phyloP scores from a whole-genome alignment of 2,329 filamentous ascomycete genomes.

The Colletotrichum cuscutae region DNA sequence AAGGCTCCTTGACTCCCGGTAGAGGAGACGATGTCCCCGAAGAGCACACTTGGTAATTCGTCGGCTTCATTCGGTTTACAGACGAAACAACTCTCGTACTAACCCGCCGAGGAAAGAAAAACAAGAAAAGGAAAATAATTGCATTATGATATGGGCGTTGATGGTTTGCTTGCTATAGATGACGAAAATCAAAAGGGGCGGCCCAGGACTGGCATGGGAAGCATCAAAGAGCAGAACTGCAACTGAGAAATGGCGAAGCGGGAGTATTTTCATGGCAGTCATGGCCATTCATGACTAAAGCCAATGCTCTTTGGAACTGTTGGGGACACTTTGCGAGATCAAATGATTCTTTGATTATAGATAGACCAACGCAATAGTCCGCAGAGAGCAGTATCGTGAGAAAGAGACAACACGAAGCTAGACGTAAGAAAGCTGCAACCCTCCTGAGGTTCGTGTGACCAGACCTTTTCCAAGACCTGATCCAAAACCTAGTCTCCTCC shows the following conservation, averaged over 20 bases:
- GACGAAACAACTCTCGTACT: conserved; percentile 14
- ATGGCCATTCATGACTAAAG: neutral
- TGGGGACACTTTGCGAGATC: neutral
- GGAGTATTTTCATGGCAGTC: conserved; percentile 13
- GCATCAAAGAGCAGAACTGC: conserved; percentile 16
- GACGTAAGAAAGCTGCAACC: conserved; percentile 14
- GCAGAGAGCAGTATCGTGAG: conserved; percentile 8
- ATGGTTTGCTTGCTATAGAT: conserved; percentile 31
- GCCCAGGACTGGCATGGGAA: conserved; percentile 15
- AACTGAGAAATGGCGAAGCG: conserved; percentile 18
- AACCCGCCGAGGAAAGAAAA: conserved; percentile 16
- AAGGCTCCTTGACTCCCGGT: neutral
- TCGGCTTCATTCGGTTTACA: conserved; percentile 24
- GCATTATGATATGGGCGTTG: conserved; percentile 34
- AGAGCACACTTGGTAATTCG: neutral
- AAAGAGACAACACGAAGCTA: conserved; percentile 14
- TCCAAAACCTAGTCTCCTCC: neutral
- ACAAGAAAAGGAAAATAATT: conserved; percentile 19
- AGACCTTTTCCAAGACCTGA: neutral
- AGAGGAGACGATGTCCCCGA: neutral
- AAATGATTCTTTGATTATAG: conserved; percentile 6
- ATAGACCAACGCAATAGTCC: conserved; percentile 12
- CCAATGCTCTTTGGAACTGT: conserved; percentile 7
- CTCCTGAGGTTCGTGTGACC: conserved; percentile 15
- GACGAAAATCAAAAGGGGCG: conserved; percentile 16